phyloP scores from a whole-genome alignment of 1,284 basidiomycete genomes.

The Fistulina hepatica region DNA sequence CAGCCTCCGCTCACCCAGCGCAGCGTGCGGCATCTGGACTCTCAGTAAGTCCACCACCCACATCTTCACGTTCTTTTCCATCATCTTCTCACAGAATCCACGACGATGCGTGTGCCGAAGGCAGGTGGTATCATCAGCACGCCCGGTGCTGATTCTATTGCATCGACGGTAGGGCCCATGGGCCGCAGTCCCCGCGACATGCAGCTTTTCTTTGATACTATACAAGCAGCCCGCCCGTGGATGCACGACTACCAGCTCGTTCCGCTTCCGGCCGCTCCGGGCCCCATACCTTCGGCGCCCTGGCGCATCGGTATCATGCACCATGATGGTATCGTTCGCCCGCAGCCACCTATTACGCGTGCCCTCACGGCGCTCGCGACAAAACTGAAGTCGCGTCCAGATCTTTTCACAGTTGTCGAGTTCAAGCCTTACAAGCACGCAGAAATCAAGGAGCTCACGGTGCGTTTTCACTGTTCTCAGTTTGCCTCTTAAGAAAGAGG shows the following conservation, averaged over 20 bases:
- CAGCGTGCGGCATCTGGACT: constrained; percentile 14
- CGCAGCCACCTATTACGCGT: constrained; percentile 34
- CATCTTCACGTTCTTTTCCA: neutral
- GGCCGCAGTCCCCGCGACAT: constrained; percentile 31
- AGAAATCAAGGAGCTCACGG: constrained; percentile 25
- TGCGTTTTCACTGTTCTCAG: constrained; percentile 11
- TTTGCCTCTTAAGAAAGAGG: neutral
- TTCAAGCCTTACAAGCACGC: constrained; percentile 28
- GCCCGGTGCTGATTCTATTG: constrained; percentile 24
- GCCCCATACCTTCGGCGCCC: constrained; percentile 9
- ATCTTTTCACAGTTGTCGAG: constrained; percentile 31
- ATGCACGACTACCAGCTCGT: constrained; percentile 28
- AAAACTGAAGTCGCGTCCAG: constrained; percentile 24
- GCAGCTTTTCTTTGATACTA: constrained; percentile 28
- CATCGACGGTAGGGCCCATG: constrained; percentile 23
- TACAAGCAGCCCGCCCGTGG: constrained; percentile 32
- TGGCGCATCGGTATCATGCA: constrained; percentile 34
- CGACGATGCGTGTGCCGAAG: constrained; percentile 13
- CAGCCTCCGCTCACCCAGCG: constrained; percentile 27
- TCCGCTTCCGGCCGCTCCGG: constrained; percentile 24
- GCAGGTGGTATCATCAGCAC: constrained; percentile 2
- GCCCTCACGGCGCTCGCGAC: constrained; percentile 28
- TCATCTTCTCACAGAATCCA: constrained; percentile 13
- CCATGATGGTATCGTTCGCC: constrained; percentile 35
- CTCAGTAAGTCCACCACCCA: constrained; percentile 8